These are phyloP conservation scores for Citrus hindsii DNA, from an alignment of 345 rosid genomes.

Conservation along the genomic window DNA sequence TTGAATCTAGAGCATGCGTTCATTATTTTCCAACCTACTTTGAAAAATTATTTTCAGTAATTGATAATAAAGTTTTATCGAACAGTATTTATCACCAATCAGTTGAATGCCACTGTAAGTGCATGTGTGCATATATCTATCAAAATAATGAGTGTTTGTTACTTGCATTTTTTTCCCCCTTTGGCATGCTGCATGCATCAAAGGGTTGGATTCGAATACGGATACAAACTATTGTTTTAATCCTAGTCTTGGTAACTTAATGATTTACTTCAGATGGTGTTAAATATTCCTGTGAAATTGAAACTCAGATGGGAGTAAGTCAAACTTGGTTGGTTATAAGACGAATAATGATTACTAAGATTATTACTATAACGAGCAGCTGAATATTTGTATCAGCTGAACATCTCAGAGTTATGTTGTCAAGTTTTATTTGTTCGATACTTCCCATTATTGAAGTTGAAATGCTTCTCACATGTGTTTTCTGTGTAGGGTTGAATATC, in stretches of 20 bases:
- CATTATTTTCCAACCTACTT: not conserved
- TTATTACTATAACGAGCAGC: too few relatives aligned
- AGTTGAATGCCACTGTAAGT: not conserved
- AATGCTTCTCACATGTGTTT: constrained; percentile 1
- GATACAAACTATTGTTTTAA: not conserved
- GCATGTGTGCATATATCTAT: not conserved
- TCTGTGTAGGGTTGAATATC: constrained; percentile 73
- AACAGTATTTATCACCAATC: not conserved
- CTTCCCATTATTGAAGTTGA: not conserved
- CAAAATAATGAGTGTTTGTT: not conserved
- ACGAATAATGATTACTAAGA: too few relatives aligned
- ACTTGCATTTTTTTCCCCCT: not conserved
- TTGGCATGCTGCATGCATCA: not conserved
- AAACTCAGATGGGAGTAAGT: not conserved
- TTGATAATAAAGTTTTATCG: not conserved
- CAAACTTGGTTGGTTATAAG: not conserved
- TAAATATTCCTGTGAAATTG: not conserved
- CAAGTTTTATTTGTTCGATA: too few relatives aligned
- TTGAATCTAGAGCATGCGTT: not conserved
- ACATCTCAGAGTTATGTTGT: too few relatives aligned
- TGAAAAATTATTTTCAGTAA: not conserved
- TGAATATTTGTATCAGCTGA: too few relatives aligned
- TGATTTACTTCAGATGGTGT: not conserved
- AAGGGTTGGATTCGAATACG: not conserved
- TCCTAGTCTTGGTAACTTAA: not conserved